Percentiles rank a stretch among this genome's conserved stretches.
Evolutionary conservation across 768 basidiomycete genomes (phyloP).

Genomic region (Rhizopogon sp.): DNA sequence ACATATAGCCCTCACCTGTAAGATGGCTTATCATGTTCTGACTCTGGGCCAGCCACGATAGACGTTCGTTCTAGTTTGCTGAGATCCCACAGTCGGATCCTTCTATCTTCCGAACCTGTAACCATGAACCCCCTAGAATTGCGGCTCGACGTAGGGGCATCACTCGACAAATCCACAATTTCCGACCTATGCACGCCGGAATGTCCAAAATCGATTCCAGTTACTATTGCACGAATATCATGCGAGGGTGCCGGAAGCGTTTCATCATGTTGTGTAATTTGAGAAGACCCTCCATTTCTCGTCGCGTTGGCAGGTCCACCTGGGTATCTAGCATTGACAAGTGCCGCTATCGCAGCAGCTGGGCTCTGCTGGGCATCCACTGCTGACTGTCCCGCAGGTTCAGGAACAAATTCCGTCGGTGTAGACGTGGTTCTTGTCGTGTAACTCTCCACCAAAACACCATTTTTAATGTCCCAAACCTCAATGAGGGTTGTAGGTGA

Average conservation of each 20-base stretch:
- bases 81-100: conserved; percentile 86
- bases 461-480: conserved; percentile 91
- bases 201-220: conserved; percentile 74
- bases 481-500: conserved; percentile 57
- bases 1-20: conserved; percentile 53
- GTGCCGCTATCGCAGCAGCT: conserved; percentile 71
- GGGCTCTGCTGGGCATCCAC: conserved; percentile 57
- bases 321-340: conserved; percentile 66
- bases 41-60: conserved; percentile 74
- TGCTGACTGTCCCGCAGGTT: conserved; percentile 47
- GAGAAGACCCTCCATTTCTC: conserved; percentile 27
- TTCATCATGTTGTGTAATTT: conserved; percentile 29
- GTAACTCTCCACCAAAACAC: conserved; percentile 75
- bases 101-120: conserved; percentile 87
- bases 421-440: conserved; percentile 46
- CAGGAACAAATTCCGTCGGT: conserved; percentile 44
- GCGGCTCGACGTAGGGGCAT: conserved; percentile 34
- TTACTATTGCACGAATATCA: conserved; percentile 66
- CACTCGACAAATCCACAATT: conserved; percentile 38
- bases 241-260: conserved; percentile 45
- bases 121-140: conserved; percentile 67
- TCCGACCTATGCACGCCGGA: conserved; percentile 48
- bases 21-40: conserved; percentile 67
- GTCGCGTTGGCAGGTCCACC: conserved; percentile 17
- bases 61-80: conserved; percentile 65